Percentiles rank a stretch among this genome's conserved stretches.
phyloP scores from a whole-genome alignment of 139 green algal genomes.

The Coccomyxa sp. region DNA sequence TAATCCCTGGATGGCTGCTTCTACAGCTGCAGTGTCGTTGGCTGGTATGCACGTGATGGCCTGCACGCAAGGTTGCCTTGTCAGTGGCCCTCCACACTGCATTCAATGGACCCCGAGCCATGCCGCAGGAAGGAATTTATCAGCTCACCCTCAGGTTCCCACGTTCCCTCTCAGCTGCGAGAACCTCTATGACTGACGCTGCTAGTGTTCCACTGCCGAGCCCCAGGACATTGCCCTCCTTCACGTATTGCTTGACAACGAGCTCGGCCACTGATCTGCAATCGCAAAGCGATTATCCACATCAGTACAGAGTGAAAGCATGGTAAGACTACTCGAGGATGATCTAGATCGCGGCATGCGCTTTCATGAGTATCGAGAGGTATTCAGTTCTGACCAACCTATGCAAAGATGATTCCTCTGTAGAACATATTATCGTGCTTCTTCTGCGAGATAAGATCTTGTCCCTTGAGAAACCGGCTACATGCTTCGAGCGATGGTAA shows the following conservation, averaged over 20 bases:
- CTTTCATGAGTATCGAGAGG: too few species aligned
- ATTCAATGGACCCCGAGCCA: neutral
- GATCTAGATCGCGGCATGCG: too few species aligned
- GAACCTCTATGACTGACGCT: constrained; percentile 7
- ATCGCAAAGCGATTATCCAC: neutral
- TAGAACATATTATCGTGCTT: too few species aligned
- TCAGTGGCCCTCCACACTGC: neutral
- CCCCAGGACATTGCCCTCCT: constrained; percentile 4
- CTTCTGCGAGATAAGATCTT: too few species aligned
- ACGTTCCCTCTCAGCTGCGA: neutral
- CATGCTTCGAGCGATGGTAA: too few species aligned
- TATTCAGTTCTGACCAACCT: too few species aligned
- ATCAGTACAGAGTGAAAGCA: too few species aligned
- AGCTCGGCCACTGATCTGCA: neutral
- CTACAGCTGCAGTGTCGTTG: constrained; percentile 27
- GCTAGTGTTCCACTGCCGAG: constrained; percentile 34
- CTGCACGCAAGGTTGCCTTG: neutral
- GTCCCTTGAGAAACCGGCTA: too few species aligned
- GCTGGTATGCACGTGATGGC: constrained; percentile 18
- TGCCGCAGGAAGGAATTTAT: too few species aligned
- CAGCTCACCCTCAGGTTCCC: neutral
- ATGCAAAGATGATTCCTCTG: too few species aligned
- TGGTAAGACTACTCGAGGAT: too few species aligned
- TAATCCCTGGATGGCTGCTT: constrained; percentile 31
- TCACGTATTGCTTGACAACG: neutral